phyloP scores from a whole-genome alignment of 495 filamentous ascomycete species.

The Lentithecium fluviatile region DNA sequence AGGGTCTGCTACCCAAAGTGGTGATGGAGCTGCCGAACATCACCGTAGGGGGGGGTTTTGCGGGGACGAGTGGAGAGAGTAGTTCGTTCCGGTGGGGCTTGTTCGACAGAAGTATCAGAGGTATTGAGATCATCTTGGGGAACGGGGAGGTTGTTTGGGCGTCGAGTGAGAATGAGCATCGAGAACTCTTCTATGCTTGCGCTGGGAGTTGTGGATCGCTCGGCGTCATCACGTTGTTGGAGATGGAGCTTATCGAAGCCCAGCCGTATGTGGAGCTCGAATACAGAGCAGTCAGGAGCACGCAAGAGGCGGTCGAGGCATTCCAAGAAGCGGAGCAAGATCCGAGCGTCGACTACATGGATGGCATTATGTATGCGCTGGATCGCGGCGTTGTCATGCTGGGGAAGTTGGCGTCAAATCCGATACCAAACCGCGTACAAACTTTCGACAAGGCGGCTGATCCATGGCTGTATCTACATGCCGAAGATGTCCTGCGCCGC shows the following conservation, averaged over 20 bases:
- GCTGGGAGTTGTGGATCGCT: conserved; percentile 58
- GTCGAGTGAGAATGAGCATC: conserved; percentile 37
- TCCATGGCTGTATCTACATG: conserved; percentile 62
- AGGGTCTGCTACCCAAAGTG: conserved; percentile 56
- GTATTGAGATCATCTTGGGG: conserved; percentile 60
- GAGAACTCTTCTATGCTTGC: conserved; percentile 56
- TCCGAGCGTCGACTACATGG: conserved; percentile 39
- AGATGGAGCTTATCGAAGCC: conserved; percentile 54
- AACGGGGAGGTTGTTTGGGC: conserved; percentile 52
- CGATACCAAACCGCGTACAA: conserved; percentile 2
- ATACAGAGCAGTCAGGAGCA: conserved; percentile 50
- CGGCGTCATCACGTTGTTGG: conserved; percentile 56
- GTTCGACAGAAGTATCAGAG: conserved; percentile 55
- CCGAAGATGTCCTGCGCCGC: conserved; percentile 21
- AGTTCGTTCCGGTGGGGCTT: conserved; percentile 58
- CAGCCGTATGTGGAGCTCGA: conserved; percentile 55
- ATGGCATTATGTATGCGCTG: conserved; percentile 51
- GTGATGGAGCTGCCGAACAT: conserved; percentile 66
- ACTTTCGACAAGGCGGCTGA: conserved; percentile 42
- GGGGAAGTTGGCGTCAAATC: conserved; percentile 48
- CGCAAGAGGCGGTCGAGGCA: conserved; percentile 27
- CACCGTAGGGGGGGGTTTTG: conserved; percentile 62
- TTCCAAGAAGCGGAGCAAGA: conserved; percentile 45
- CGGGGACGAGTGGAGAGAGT: conserved; percentile 61
- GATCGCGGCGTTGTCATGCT: conserved; percentile 54